phyloP scores from a whole-genome alignment of 805 yeast species.

The Wilhelminamyces savonicus region DNA sequence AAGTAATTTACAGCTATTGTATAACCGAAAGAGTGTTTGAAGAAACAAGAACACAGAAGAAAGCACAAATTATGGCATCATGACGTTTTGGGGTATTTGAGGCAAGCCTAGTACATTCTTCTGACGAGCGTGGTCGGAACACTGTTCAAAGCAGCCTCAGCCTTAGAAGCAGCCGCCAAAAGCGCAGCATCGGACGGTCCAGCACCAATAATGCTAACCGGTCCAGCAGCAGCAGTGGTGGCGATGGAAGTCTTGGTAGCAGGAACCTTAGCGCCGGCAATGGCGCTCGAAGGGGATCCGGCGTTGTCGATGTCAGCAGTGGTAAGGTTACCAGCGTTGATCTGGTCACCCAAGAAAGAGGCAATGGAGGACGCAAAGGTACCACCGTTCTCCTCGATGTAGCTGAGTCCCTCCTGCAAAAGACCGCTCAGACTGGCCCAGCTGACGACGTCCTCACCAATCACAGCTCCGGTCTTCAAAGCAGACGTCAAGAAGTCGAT shows the following conservation, averaged over 20 bases:
- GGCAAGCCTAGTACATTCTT: background rate
- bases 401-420: conserved; percentile 19
- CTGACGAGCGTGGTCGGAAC: background rate
- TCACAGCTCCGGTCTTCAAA: conserved; percentile 25
- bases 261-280: conserved; percentile 5
- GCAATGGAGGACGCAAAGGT: conserved; percentile 17
- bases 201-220: no score
- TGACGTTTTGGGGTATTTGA: no score
- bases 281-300: conserved; percentile 6
- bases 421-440: conserved; percentile 35
- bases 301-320: conserved; percentile 20
- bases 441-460: conserved; percentile 26
- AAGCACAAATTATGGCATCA: no score
- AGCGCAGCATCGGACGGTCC: no score
- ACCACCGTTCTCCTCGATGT: conserved; percentile 21
- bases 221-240: no score
- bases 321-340: conserved; percentile 20
- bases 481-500: conserved; percentile 26
- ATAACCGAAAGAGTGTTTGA: no score
- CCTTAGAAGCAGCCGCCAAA: background rate
- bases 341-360: conserved; percentile 18
- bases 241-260: conserved; percentile 3
- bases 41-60: no score
- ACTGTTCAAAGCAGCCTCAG: background rate
- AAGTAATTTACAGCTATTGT: no score